A percentile compares a stretch with the other conserved stretches of the same genome.
These are phyloP conservation scores for Bipolaris zeicola DNA, from an alignment of 2,329 filamentous ascomycete genomes.

Conservation along the genomic window DNA sequence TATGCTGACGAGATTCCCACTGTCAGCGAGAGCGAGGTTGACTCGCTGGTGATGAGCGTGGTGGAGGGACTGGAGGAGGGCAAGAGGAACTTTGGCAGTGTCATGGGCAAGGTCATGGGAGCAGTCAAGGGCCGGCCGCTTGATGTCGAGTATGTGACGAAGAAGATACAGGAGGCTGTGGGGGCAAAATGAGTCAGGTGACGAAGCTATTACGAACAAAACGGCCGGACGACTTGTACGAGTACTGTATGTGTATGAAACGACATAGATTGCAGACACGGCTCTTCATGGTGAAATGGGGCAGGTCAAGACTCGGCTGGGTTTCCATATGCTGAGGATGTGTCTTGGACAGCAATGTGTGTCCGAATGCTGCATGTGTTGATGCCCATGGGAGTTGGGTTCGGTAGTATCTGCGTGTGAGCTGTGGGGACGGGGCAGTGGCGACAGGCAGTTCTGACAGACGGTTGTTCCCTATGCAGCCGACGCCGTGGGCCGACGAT, in stretches of 20 bases:
- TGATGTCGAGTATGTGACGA: conserved; percentile 65
- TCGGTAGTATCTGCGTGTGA: background rate
- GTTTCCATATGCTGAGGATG: background rate
- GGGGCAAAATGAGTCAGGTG: conserved; percentile 25
- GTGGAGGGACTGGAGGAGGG: conserved; percentile 59
- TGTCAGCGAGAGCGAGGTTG: conserved; percentile 64
- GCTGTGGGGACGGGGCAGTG: background rate
- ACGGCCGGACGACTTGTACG: conserved; percentile 4
- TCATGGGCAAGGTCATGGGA: conserved; percentile 64
- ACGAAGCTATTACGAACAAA: background rate
- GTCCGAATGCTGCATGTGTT: background rate
- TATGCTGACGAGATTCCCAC: conserved; percentile 66
- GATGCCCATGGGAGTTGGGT: background rate
- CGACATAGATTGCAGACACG: conserved; percentile 7
- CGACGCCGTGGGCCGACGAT: background rate
- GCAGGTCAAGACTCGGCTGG: conserved; percentile 1
- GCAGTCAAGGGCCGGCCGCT: conserved; percentile 67
- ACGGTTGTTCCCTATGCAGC: background rate
- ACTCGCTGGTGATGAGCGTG: conserved; percentile 57
- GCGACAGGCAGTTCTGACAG: background rate
- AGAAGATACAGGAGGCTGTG: conserved; percentile 60
- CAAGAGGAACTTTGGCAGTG: conserved; percentile 61
- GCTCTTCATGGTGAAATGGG: background rate
- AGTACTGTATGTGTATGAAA: conserved; percentile 6
- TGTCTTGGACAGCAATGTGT: background rate